Evolutionary conservation across 2,329 filamentous ascomycete species (phyloP).

Genomic region (Ceratocystis cubensis): DNA sequence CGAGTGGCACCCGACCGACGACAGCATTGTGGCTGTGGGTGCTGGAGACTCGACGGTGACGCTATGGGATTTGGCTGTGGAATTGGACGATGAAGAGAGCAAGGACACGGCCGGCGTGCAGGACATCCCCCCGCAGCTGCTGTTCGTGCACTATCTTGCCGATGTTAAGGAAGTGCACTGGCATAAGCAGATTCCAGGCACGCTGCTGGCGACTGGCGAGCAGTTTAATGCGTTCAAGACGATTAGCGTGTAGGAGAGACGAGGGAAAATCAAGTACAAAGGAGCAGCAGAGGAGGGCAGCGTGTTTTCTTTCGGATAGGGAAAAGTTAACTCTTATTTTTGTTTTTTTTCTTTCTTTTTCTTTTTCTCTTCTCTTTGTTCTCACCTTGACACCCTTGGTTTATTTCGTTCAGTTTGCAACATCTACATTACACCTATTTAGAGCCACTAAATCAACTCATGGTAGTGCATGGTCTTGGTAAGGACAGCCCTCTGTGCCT

Average conservation of each 20-base stretch:
- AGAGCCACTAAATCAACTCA: too few species aligned
- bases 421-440: too few species aligned
- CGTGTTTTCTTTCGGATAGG: slow-evolving; percentile 1
- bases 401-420: too few species aligned
- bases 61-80: slow-evolving; percentile 91
- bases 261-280: slow-evolving; percentile 20
- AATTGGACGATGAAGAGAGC: slow-evolving; percentile 93
- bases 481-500: too few species aligned
- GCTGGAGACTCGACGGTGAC: slow-evolving; percentile 90
- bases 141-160: slow-evolving; percentile 95
- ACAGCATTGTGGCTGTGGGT: slow-evolving; percentile 86
- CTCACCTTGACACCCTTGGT: too few species aligned
- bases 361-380: background rate
- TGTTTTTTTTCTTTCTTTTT: background rate
- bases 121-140: slow-evolving; percentile 82
- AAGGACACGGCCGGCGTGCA: slow-evolving; percentile 74
- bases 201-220: slow-evolving; percentile 78
- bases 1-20: slow-evolving; percentile 95
- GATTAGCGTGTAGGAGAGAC: slow-evolving; percentile 53
- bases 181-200: slow-evolving; percentile 91
- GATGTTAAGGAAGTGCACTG: slow-evolving; percentile 93
- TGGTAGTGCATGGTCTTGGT: too few species aligned
- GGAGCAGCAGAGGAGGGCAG: background rate
- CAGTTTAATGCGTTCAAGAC: slow-evolving; percentile 79
- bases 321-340: slow-evolving; percentile 1